Percentiles rank a stretch among this genome's conserved stretches.
These are phyloP conservation scores for Erodium trifolium DNA, from an alignment of 441 rosid genomes.

Conservation along the genomic window DNA sequence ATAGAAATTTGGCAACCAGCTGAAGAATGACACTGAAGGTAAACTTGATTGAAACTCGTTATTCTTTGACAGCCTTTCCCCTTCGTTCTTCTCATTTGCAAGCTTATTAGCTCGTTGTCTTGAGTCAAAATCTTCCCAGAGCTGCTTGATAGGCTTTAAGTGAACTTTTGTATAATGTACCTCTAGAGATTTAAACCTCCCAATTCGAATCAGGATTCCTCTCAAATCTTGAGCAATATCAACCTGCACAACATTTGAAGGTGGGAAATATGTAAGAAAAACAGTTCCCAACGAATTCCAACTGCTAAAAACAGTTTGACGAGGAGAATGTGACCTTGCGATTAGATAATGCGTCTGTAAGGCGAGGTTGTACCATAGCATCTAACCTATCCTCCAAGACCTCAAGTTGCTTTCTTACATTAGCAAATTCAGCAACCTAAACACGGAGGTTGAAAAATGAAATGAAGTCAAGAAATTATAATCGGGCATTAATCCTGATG, in stretches of 20 bases:
- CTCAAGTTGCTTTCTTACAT: conserved; percentile 87
- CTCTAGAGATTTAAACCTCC: conserved; percentile 89
- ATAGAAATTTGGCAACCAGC: conserved; percentile 92
- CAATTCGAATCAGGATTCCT: conserved; percentile 88
- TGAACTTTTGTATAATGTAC: conserved; percentile 82
- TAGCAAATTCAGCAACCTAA: conserved; percentile 98
- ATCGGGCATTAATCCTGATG: not conserved
- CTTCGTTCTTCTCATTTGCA: conserved; percentile 52
- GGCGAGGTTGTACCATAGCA: conserved; percentile 93
- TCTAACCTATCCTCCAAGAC: conserved; percentile 91
- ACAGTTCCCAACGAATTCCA: not conserved
- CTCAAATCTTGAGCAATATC: conserved; percentile 93
- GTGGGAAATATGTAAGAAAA: conserved; percentile 11
- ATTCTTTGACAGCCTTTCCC: conserved; percentile 41
- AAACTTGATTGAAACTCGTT: conserved; percentile 38
- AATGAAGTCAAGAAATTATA: conserved; percentile 4
- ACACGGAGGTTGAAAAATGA: conserved; percentile 6
- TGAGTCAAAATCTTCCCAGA: conserved; percentile 87
- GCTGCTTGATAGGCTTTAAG: conserved; percentile 69
- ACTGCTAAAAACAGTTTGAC: not conserved
- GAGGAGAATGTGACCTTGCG: conserved; percentile 49
- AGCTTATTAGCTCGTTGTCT: conserved; percentile 53
- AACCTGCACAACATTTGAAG: conserved; percentile 38
- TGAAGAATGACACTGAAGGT: conserved; percentile 47
- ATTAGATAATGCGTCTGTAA: conserved; percentile 83